Evolutionary conservation across 1,284 basidiomycete species (phyloP), one percentile per base, ranked within the genome.

Genomic region (Mixia osmundae): DNA sequence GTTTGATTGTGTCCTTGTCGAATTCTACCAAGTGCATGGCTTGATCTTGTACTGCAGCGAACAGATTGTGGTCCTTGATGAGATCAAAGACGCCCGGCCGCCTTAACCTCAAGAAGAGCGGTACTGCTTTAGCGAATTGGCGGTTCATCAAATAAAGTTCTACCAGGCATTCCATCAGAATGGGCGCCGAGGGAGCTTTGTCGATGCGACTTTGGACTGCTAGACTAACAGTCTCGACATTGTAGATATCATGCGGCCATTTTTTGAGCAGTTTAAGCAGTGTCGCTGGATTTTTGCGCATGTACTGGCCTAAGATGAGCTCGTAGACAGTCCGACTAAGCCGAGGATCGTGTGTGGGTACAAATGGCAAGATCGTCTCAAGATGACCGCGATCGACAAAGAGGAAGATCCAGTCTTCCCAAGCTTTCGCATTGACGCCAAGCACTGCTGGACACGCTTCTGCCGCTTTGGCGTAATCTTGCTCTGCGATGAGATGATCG

Each of bases 371-470:
- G 41, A 95, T 77, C 3, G 69, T 64, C 73, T 85, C 49, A 14
- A 95, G 60, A 42, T 82, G 71, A 23, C 70, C 67, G 48, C 75
- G 71, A 54, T 87, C 73, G 0, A 77, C 76, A 52, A 91, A 95
- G 7, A 71, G 61, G 51, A 91, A 89, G 53, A 95, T 78, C 76
- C 79, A 91, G 49, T 77, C 71, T 54, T 95, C 87, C 91, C 91
- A 99, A 12, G 69, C 67, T 46, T 71, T 71, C 4, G 65, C 60
- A 48, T 94, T 71, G 24, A 69, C 67, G 1, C 69, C 73, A 41
- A 94, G 75, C 1, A 94, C 80, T 51, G 78, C 80, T 0, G 80
- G 73, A 41, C 75, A 76, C n/a, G 89, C 59, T 11, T 65, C 60
- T 0, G 89, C 89, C 1, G 91, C 89, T 49, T 77, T 77, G 3